A percentile compares a stretch with the other conserved stretches of the same genome.
These are phyloP conservation scores for Samsoniella hepiali DNA, from an alignment of 2,329 filamentous ascomycete species.

Conservation along the genomic window DNA sequence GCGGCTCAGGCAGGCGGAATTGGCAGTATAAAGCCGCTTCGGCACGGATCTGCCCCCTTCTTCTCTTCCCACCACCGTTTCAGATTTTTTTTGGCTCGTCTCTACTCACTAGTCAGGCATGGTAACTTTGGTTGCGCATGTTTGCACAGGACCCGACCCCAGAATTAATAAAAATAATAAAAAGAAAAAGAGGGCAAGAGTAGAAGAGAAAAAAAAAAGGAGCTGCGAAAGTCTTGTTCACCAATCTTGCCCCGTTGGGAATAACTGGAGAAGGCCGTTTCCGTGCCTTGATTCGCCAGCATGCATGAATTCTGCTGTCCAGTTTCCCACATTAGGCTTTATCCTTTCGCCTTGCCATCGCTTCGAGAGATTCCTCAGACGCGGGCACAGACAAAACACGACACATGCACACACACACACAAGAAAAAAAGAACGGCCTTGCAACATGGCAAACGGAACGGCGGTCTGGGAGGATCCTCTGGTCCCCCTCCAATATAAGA, in stretches of 20 bases:
- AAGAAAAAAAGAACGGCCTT: too few relatives aligned
- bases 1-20: not conserved
- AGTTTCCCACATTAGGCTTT: not conserved
- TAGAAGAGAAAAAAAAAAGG: not conserved
- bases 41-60: slow-evolving; percentile 13
- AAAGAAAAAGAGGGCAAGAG: not conserved
- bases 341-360: not conserved
- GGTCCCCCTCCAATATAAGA: slow-evolving; percentile 16
- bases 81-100: slow-evolving; percentile 14
- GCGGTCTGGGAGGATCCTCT: slow-evolving; percentile 1
- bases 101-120: too few relatives aligned
- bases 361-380: not conserved
- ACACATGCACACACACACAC: too few relatives aligned
- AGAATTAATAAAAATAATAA: not conserved
- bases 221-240: too few relatives aligned
- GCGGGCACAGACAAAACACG: too few relatives aligned
- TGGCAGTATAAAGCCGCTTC: not conserved
- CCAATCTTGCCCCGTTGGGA: not conserved
- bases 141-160: not conserved
- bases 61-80: slow-evolving; percentile 7
- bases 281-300: not conserved
- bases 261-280: not conserved
- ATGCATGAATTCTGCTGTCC: not conserved
- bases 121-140: not conserved
- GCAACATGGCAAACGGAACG: not conserved